Conservation (phyloP, 2,329 filamentous ascomycete species). For the Neonectria magnoliae region DNA sequence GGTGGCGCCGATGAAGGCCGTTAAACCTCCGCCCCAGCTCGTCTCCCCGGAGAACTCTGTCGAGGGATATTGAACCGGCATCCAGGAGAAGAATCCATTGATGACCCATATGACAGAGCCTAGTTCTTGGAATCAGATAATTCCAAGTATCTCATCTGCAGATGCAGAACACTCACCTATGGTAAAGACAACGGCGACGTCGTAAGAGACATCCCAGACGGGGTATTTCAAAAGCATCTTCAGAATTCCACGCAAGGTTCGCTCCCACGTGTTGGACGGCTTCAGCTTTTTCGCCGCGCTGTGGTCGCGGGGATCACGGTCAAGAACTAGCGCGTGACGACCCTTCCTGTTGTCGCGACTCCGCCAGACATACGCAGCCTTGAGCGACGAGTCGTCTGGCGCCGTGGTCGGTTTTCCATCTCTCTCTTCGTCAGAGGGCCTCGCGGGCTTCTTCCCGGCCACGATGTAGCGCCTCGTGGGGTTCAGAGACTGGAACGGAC, state of each 20-base stretch:
- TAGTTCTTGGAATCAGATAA: slow-evolving; percentile 20
- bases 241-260: slow-evolving; percentile 43
- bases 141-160: neutral
- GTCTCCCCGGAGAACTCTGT: slow-evolving; percentile 65
- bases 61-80: slow-evolving; percentile 64
- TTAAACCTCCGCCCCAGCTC: slow-evolving; percentile 66
- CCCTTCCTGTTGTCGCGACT: slow-evolving; percentile 57
- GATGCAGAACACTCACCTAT: slow-evolving; percentile 41
- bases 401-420: slow-evolving; percentile 36
- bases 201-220: slow-evolving; percentile 55
- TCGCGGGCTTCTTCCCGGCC: slow-evolving; percentile 2
- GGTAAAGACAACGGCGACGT: slow-evolving; percentile 53
- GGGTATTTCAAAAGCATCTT: slow-evolving; percentile 51
- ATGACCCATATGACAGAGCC: slow-evolving; percentile 63
- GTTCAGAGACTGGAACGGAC: slow-evolving; percentile 22
- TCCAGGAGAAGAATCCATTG: slow-evolving; percentile 72
- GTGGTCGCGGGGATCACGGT: slow-evolving; percentile 23
- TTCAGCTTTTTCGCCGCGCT: slow-evolving; percentile 32
- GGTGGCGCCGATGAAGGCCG: slow-evolving; percentile 73
- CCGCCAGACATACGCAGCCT: slow-evolving; percentile 51
- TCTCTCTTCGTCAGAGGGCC: neutral
- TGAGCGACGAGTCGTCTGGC: slow-evolving; percentile 22
- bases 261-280: slow-evolving; percentile 41
- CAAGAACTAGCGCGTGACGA: slow-evolving; percentile 47
- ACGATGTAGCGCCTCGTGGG: slow-evolving; percentile 23